These are phyloP conservation scores for Ophiosphaerella herpotricha DNA, from an alignment of 2,329 filamentous ascomycete species.

Conservation along the genomic window DNA sequence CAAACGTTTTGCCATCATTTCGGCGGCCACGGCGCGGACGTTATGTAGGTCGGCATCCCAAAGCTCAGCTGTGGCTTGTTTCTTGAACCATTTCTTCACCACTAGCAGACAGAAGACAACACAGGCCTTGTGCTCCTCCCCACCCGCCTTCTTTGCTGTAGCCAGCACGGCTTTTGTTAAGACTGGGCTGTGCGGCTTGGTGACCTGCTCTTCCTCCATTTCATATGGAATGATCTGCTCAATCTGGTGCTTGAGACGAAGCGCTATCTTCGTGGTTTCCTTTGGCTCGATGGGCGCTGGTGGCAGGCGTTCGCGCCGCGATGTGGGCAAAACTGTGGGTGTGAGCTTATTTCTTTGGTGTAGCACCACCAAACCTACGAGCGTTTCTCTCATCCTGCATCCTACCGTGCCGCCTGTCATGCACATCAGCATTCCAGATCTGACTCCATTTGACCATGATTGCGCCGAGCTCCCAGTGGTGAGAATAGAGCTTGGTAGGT, in stretches of 20 bases:
- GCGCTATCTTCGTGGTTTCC: constrained; percentile 86
- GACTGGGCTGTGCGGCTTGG: constrained; percentile 79
- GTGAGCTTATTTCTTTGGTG: constrained; percentile 8
- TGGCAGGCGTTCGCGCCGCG: constrained; percentile 62
- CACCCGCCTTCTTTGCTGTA: constrained; percentile 82
- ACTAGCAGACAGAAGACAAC: constrained; percentile 85
- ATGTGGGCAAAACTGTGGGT: constrained; percentile 65
- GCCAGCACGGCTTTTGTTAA: constrained; percentile 80
- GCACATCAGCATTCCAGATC: constrained; percentile 44
- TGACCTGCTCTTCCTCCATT: constrained; percentile 75
- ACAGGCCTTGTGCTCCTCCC: constrained; percentile 73
- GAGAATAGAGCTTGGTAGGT: too few species aligned
- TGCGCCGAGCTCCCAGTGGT: background rate
- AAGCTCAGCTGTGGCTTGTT: constrained; percentile 77
- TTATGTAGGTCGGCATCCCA: constrained; percentile 90
- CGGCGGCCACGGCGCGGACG: constrained; percentile 79
- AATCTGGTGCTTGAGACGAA: constrained; percentile 88
- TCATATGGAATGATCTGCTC: constrained; percentile 91
- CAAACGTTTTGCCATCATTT: constrained; percentile 86
- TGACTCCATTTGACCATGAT: constrained; percentile 48
- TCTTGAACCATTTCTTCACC: constrained; percentile 75
- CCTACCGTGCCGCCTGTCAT: constrained; percentile 42
- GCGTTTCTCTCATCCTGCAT: constrained; percentile 50
- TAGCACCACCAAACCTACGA: constrained; percentile 30
- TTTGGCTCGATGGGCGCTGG: constrained; percentile 72